Conservation (phyloP, 768 basidiomycete species). For the Suillus tomentosus region DNA sequence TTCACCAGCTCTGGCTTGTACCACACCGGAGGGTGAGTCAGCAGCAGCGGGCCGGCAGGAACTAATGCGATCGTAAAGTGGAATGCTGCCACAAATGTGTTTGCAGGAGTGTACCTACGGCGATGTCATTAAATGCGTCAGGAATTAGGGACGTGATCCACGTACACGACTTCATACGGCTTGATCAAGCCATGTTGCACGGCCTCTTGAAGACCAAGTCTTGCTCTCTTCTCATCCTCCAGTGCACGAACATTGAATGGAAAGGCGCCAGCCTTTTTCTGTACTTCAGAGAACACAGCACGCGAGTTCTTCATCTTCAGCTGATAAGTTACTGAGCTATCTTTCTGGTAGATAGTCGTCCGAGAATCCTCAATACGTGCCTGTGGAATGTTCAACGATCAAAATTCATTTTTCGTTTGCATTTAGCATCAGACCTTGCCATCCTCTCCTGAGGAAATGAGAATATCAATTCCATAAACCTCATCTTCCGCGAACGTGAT, state of each 20-base stretch:
- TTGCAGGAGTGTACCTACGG: constrained; percentile 72
- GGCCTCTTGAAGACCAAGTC: constrained; percentile 95
- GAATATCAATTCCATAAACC: constrained; percentile 92
- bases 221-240: constrained; percentile 94
- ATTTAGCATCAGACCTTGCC: constrained; percentile 65
- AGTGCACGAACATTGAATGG: constrained; percentile 94
- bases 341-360: constrained; percentile 92
- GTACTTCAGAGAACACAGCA: constrained; percentile 94
- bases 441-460: constrained; percentile 85
- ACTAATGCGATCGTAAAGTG: constrained; percentile 96
- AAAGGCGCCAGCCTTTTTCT: constrained; percentile 97
- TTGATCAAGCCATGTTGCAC: constrained; percentile 92
- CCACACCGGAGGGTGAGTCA: constrained; percentile 90
- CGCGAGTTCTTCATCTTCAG: constrained; percentile 98
- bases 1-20: constrained; percentile 91
- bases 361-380: constrained; percentile 87
- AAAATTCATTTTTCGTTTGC: background rate
- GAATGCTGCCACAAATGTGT: constrained; percentile 90
- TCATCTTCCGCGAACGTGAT: constrained; percentile 90
- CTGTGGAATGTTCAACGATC: constrained; percentile 42
- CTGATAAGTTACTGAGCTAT: constrained; percentile 85
- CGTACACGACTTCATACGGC: constrained; percentile 92
- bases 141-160: constrained; percentile 18
- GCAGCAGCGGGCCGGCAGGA: constrained; percentile 82
- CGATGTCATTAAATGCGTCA: constrained; percentile 8